Evolutionary conservation across 2,329 filamentous ascomycete genomes (phyloP).

Genomic region (Microcyclosporella mali): DNA sequence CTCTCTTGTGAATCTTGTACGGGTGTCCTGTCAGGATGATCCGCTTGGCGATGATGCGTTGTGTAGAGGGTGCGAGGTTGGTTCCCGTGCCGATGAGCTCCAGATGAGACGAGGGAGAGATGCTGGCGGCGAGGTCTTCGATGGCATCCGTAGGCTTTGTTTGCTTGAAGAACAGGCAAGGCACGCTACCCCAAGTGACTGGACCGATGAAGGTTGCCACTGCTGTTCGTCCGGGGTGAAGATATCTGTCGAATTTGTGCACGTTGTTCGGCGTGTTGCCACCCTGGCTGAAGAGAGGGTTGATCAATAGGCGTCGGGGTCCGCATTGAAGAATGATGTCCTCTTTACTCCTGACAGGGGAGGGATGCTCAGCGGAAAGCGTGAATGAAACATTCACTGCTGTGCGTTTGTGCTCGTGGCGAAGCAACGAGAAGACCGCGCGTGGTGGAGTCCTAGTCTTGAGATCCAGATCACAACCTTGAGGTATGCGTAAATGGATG

Average conservation of each 20-base stretch:
- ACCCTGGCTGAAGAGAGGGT: conserved; percentile 82
- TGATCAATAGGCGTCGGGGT: conserved; percentile 76
- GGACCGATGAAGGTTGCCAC: conserved; percentile 87
- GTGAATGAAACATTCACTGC: conserved; percentile 85
- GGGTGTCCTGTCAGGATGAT: conserved; percentile 92
- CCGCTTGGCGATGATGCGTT: conserved; percentile 83
- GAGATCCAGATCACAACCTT: conserved; percentile 43
- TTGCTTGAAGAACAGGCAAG: conserved; percentile 75
- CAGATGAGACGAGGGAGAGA: conserved; percentile 38
- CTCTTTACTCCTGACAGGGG: conserved; percentile 82
- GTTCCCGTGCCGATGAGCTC: conserved; percentile 82
- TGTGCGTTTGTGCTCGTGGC: conserved; percentile 92
- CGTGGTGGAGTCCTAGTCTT: conserved; percentile 56
- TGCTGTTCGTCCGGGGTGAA: conserved; percentile 84
- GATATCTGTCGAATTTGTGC: conserved; percentile 88
- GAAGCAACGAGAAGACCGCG: conserved; percentile 76
- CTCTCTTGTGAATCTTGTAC: conserved; percentile 96
- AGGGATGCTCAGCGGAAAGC: conserved; percentile 67
- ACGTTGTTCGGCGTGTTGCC: conserved; percentile 93
- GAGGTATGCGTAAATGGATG: conserved; percentile 59
- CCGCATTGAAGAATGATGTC: conserved; percentile 89
- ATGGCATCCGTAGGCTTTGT: conserved; percentile 41
- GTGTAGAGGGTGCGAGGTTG: conserved; percentile 65
- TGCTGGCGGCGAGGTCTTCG: conserved; percentile 29
- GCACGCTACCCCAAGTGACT: conserved; percentile 86